These are phyloP conservation scores for Pyrenophora graminea DNA, from an alignment of 2,329 filamentous ascomycete species.

Conservation along the genomic window DNA sequence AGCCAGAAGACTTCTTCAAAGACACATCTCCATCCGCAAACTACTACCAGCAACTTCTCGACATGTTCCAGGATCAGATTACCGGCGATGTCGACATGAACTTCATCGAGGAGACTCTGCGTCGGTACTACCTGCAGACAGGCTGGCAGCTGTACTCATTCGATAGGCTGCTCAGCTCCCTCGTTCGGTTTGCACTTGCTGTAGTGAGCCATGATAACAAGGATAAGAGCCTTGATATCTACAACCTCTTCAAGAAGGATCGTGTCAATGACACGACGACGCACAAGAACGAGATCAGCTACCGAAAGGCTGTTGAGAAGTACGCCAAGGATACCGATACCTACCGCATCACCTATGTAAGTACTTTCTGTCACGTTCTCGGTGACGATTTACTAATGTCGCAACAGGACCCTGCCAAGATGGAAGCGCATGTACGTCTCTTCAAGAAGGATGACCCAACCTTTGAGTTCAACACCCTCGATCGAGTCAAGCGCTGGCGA, in stretches of 20 bases:
- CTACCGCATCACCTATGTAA: conserved; percentile 88
- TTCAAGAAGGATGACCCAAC: conserved; percentile 84
- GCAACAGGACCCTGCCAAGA: conserved; percentile 61
- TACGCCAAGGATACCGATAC: conserved; percentile 90
- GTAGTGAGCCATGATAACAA: conserved; percentile 86
- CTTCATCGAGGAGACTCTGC: conserved; percentile 86
- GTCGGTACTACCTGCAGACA: conserved; percentile 86
- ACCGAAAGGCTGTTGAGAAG: conserved; percentile 90
- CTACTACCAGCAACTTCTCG: conserved; percentile 84
- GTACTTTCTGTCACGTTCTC: conserved; percentile 46
- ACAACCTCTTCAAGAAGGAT: conserved; percentile 82
- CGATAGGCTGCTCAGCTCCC: conserved; percentile 80
- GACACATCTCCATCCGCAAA: conserved; percentile 65
- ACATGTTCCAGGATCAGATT: conserved; percentile 85
- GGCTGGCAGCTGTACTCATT: conserved; percentile 95
- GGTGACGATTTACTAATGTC: conserved; percentile 30
- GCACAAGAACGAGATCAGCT: conserved; percentile 85
- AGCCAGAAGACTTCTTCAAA: conserved; percentile 73
- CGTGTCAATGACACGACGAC: conserved; percentile 83
- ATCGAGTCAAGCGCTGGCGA: conserved; percentile 73
- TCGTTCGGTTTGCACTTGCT: conserved; percentile 78
- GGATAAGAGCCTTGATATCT: conserved; percentile 90
- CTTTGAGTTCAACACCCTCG: conserved; percentile 74
- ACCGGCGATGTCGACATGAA: conserved; percentile 78
- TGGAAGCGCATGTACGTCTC: conserved; percentile 74